phyloP scores from a whole-genome alignment of 768 basidiomycete species.

The Pulveroboletus sp. region DNA sequence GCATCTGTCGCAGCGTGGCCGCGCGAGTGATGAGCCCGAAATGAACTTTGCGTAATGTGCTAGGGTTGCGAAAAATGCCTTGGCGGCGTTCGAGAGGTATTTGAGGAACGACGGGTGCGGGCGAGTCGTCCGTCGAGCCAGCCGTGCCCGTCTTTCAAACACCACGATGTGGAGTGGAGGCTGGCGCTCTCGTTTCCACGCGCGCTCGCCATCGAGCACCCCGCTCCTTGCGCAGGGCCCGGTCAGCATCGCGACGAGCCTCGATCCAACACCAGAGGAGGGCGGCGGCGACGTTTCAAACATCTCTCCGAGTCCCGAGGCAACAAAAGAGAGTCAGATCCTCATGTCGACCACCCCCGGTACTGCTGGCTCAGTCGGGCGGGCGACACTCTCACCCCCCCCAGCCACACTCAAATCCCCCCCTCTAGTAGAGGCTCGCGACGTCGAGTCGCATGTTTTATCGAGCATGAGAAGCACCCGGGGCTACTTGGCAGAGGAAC shows the following conservation, averaged over 20 bases:
- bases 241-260: neutral
- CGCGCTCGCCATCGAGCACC: too few relatives aligned
- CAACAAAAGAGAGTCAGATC: neutral
- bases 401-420: neutral
- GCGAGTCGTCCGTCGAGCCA: neutral
- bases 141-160: too few relatives aligned
- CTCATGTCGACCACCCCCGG: neutral
- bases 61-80: neutral
- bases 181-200: too few relatives aligned
- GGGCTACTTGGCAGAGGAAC: constrained; percentile 18
- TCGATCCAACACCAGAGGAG: constrained; percentile 14
- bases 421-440: neutral
- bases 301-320: neutral
- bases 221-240: too few relatives aligned
- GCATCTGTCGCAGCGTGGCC: too few relatives aligned
- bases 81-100: constrained; percentile 3
- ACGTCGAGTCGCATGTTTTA: constrained; percentile 12
- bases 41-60: too few relatives aligned
- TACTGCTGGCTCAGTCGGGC: neutral
- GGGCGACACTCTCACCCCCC: neutral
- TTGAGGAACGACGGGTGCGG: neutral
- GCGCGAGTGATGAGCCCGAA: too few relatives aligned
- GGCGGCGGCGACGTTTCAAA: neutral
- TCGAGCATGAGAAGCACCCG: constrained; percentile 9
- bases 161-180: neutral